Evolutionary conservation across 257 asterid genomes (phyloP), one percentile per base, ranked within the genome.

Genomic region (Forsythia viridissima): DNA sequence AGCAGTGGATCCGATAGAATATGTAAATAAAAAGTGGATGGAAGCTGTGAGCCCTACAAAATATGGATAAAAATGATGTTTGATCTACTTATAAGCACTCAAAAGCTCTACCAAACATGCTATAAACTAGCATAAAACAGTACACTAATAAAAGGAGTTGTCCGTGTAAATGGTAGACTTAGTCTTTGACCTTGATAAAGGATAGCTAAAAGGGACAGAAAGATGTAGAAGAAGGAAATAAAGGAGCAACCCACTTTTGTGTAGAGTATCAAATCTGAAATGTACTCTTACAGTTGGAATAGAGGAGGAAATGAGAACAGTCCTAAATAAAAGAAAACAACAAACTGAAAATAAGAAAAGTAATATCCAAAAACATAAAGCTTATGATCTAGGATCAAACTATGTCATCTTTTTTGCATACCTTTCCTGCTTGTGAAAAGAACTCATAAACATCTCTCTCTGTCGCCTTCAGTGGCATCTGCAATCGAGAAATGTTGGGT

Each of bases 391-490:
- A 48, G 59, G 20, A 48, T 48, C 6, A 4, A 48, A 15, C 59
- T n/a, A 48, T 4, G 59, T 48, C 59, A 48, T 48, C 59, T 48
- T 48, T 48, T 2, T 57, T 7, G 11, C 34, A 57, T 57, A 96
- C 99, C 99, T 96, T 93, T 88, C 99, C 99, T 71, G 93, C 99
- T 88, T 92, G 90, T 9, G 98, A 93, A 85, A 96, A 96, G 84
- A 96, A 96, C 81, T 96, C 98, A 76, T 92, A 96, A 78, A 93
- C 98, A 85, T 96, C 98, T 80, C 99, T 88, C 84, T 96, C 99
- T 42, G 94, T 91, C 37, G 99, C 99, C 89, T 96, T 96, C 86
- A 96, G 87, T 48, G 99, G 99, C 98, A 96, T 96, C 99, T 96
- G 89, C 83, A 84, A 73, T 59, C 42, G 71, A 77, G 51, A 72